These are phyloP conservation scores for Aspergillus phoenicis DNA, from an alignment of 2,329 filamentous ascomycete species.

Conservation along the genomic window DNA sequence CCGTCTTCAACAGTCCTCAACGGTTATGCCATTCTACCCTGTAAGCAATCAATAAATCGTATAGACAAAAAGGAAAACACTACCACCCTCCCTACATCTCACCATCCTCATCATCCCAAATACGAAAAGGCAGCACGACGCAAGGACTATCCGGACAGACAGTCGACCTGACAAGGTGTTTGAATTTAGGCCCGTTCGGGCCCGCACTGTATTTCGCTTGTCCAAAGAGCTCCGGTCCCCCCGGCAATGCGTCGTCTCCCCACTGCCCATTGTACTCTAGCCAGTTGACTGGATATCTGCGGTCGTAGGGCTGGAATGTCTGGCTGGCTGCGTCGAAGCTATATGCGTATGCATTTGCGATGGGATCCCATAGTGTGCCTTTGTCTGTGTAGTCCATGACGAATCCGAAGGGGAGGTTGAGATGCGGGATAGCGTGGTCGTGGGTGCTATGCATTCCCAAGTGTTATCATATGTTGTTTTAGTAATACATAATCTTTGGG, in stretches of 20 bases:
- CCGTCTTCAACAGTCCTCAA: background rate
- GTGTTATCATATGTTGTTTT: background rate
- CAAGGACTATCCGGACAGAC: constrained; percentile 59
- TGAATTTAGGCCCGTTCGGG: constrained; percentile 64
- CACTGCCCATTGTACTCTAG: constrained; percentile 61
- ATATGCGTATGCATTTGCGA: constrained; percentile 59
- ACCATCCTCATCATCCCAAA: constrained; percentile 19
- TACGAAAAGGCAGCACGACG: constrained; percentile 44
- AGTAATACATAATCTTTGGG: background rate
- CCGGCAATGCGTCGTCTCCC: constrained; percentile 63
- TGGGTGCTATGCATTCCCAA: constrained; percentile 48
- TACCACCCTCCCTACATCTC: background rate
- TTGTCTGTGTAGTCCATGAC: constrained; percentile 59
- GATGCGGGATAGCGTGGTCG: constrained; percentile 64
- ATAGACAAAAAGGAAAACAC: background rate
- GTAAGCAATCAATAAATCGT: background rate
- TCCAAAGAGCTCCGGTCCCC: constrained; percentile 54
- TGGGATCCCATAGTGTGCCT: constrained; percentile 64
- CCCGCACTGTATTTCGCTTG: constrained; percentile 60
- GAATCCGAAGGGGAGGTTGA: constrained; percentile 58
- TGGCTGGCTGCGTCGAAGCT: constrained; percentile 49
- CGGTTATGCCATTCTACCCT: constrained; percentile 1
- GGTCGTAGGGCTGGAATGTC: constrained; percentile 53
- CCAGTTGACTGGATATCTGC: constrained; percentile 54
- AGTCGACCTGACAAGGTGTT: constrained; percentile 57